Evolutionary conservation across 768 basidiomycete genomes (phyloP).

Genomic region (Leccinum broughii): DNA sequence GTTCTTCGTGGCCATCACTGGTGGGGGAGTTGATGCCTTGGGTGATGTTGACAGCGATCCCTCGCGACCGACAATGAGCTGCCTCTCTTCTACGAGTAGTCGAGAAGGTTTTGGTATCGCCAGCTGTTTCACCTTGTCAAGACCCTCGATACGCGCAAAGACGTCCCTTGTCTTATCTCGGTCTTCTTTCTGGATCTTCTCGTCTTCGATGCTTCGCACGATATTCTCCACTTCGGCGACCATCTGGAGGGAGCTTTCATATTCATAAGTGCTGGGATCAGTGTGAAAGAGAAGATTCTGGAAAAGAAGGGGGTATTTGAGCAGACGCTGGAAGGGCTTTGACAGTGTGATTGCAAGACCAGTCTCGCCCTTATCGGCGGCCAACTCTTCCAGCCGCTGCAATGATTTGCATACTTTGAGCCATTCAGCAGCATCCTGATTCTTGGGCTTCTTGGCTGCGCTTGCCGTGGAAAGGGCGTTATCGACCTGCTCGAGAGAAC

Average conservation of each 20-base stretch:
- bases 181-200: slow-evolving; percentile 96
- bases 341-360: slow-evolving; percentile 93
- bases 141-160: slow-evolving; percentile 93
- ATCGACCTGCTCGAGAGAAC: slow-evolving; percentile 86
- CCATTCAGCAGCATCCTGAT: slow-evolving; percentile 79
- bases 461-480: slow-evolving; percentile 63
- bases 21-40: slow-evolving; percentile 37
- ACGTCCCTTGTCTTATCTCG: slow-evolving; percentile 94
- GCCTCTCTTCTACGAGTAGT: slow-evolving; percentile 80
- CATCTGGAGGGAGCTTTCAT: slow-evolving; percentile 94
- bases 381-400: slow-evolving; percentile 75
- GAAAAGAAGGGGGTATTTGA: slow-evolving; percentile 97
- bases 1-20: slow-evolving; percentile 45
- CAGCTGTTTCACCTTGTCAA: slow-evolving; percentile 91
- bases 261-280: slow-evolving; percentile 96
- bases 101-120: slow-evolving; percentile 89
- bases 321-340: slow-evolving; percentile 94
- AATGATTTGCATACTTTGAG: slow-evolving; percentile 72
- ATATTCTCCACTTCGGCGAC: slow-evolving; percentile 96
- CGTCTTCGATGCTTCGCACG: slow-evolving; percentile 95
- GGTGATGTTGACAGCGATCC: slow-evolving; percentile 18
- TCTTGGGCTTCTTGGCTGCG: slow-evolving; percentile 74
- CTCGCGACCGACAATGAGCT: slow-evolving; percentile 42
- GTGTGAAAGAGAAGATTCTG: slow-evolving; percentile 97
- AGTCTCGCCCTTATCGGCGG: slow-evolving; percentile 87